These are phyloP conservation scores for Apophysomyces trapeziformis DNA, from an alignment of 371 early-diverging fungal genomes.

Conservation along the genomic window DNA sequence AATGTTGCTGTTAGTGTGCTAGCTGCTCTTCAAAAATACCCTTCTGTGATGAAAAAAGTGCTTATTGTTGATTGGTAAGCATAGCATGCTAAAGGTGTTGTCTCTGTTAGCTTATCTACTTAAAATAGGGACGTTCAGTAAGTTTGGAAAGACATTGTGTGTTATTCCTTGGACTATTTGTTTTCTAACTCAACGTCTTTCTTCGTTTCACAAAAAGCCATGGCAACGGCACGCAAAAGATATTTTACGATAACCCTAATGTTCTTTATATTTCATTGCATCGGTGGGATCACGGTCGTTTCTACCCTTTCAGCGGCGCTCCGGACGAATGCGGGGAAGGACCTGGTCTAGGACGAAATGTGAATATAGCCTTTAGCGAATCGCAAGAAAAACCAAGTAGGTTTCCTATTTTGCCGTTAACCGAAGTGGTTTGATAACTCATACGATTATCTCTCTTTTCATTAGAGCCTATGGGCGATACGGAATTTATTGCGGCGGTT, in stretches of 20 bases:
- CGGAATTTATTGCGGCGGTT: constrained; percentile 68
- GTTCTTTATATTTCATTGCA: constrained; percentile 69
- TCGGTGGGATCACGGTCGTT: constrained; percentile 66
- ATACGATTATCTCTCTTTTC: background rate
- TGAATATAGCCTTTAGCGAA: constrained; percentile 62
- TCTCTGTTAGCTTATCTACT: background rate
- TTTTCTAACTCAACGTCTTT: background rate
- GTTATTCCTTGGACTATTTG: background rate
- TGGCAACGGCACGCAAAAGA: constrained; percentile 71
- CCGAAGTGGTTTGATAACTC: background rate
- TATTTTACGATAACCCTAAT: constrained; percentile 67
- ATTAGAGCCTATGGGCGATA: constrained; percentile 65
- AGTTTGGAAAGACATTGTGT: constrained; percentile 19
- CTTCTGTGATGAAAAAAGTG: constrained; percentile 54
- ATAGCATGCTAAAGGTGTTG: background rate
- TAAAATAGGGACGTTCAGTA: constrained; percentile 67
- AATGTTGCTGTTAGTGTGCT: constrained; percentile 70
- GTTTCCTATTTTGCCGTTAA: background rate
- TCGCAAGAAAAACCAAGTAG: constrained; percentile 57
- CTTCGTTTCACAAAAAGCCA: constrained; percentile 35
- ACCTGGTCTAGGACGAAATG: constrained; percentile 58
- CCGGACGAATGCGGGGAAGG: constrained; percentile 63
- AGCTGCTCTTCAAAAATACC: constrained; percentile 52
- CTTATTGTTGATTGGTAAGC: constrained; percentile 66
- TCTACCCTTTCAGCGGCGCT: constrained; percentile 64